Percentiles rank a stretch among this genome's conserved stretches.
Evolutionary conservation across 139 green algal species (phyloP).

Genomic region (Coelastrella sp.): DNA sequence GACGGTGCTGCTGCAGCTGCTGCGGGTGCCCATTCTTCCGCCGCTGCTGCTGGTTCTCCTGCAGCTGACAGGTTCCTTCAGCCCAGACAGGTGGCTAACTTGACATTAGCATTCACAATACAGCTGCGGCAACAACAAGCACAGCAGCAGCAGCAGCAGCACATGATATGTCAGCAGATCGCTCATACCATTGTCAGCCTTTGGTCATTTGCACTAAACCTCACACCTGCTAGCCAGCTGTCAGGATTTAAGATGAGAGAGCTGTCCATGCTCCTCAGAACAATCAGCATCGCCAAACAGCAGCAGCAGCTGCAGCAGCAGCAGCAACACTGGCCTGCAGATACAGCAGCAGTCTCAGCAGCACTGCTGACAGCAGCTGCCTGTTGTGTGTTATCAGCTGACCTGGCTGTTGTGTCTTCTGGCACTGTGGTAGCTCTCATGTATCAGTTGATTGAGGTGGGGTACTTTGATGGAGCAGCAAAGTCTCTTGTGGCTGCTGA

Average conservation of each 20-base stretch:
- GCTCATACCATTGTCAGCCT: too few species aligned
- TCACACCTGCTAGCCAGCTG: not conserved
- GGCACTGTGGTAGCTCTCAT: too few species aligned
- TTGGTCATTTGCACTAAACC: not conserved
- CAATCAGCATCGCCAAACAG: not conserved
- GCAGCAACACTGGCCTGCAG: not conserved
- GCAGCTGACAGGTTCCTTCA: not conserved
- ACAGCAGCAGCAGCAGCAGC: not conserved
- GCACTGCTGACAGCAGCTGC: not conserved
- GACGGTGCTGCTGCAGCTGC: too few species aligned
- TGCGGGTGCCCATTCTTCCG: too few species aligned
- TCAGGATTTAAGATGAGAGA: not conserved
- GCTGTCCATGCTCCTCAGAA: not conserved
- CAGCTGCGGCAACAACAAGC: not conserved
- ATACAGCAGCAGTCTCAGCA: too few species aligned
- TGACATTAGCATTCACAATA: slow-evolving; percentile 8
- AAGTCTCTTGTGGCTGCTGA: not conserved
- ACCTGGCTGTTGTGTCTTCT: not conserved
- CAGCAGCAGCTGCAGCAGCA: not conserved
- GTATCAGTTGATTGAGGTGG: too few species aligned
- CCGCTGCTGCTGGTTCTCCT: too few species aligned
- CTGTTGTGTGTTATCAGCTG: slow-evolving; percentile 14
- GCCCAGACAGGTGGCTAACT: slow-evolving; percentile 16
- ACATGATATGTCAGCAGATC: too few species aligned
- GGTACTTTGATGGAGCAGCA: too few species aligned